A percentile compares a stretch with the other conserved stretches of the same genome.
phyloP scores from a whole-genome alignment of 176 grass and related monocot species.

The Oryza rufipogon region DNA sequence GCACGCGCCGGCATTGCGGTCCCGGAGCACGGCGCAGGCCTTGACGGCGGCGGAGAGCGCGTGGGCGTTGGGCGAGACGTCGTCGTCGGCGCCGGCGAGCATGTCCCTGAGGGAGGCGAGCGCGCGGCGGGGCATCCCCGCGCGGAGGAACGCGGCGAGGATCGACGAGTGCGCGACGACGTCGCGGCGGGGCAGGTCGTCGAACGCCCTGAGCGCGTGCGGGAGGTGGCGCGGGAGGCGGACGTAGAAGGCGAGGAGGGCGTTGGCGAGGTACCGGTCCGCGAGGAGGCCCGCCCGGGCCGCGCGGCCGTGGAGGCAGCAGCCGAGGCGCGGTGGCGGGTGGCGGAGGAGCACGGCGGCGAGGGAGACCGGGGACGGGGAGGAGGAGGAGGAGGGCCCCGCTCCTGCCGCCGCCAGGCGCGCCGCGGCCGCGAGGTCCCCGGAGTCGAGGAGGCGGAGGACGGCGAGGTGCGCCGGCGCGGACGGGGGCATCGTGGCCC shows the following conservation, averaged over 20 bases:
- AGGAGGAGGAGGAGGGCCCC: slow-evolving; percentile 31
- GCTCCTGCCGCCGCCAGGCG: slow-evolving; percentile 38
- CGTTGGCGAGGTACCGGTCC: slow-evolving; percentile 53
- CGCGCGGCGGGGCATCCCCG: slow-evolving; percentile 50
- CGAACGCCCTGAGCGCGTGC: slow-evolving; percentile 64
- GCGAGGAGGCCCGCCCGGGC: slow-evolving; percentile 39
- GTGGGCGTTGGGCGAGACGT: slow-evolving; percentile 66
- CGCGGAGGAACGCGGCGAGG: slow-evolving; percentile 61
- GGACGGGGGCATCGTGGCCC: slow-evolving; percentile 30
- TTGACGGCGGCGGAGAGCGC: slow-evolving; percentile 76
- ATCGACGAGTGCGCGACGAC: slow-evolving; percentile 88
- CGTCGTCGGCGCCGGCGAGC: slow-evolving; percentile 43
- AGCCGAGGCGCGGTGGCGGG: slow-evolving; percentile 35
- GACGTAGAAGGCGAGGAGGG: slow-evolving; percentile 71
- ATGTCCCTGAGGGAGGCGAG: slow-evolving; percentile 62
- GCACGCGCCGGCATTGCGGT: slow-evolving; percentile 57
- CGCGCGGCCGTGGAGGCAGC: slow-evolving; percentile 38
- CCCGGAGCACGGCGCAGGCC: slow-evolving; percentile 67
- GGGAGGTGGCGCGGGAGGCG: slow-evolving; percentile 58
- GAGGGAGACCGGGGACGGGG: slow-evolving; percentile 35
- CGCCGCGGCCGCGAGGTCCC: slow-evolving; percentile 39
- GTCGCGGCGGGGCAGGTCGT: slow-evolving; percentile 66
- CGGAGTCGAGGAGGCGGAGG: slow-evolving; percentile 37
- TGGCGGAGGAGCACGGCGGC: slow-evolving; percentile 45
- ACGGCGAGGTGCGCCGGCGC: slow-evolving; percentile 18